phyloP scores from a whole-genome alignment of 208 protist genomes.

The Porcisia deanei region DNA sequence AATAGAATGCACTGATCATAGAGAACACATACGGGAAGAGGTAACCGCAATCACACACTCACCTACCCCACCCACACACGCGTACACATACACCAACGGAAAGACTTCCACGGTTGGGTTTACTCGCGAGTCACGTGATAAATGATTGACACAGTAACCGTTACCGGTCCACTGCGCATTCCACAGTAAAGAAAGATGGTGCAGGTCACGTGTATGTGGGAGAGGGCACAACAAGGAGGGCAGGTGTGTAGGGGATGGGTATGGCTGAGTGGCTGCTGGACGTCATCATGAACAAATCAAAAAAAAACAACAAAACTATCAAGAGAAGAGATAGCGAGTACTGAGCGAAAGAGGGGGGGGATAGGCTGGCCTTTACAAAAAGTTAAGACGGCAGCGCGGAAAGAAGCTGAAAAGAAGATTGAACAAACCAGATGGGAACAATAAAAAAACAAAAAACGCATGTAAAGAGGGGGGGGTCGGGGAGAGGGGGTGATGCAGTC shows the following conservation, averaged over 20 bases:
- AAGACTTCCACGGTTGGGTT: neutral
- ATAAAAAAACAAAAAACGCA: neutral
- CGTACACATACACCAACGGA: neutral
- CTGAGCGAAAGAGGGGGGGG: neutral
- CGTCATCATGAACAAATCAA: conserved; percentile 1
- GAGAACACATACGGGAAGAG: no score
- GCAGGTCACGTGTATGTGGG: neutral
- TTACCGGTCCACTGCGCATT: conserved; percentile 28
- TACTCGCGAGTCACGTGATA: no score
- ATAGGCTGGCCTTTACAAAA: no score
- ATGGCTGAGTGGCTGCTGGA: no score
- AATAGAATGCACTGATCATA: neutral
- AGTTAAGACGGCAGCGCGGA: neutral
- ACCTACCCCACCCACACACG: neutral
- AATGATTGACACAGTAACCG: conserved; percentile 19
- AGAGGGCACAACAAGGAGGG: neutral
- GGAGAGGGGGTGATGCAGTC: neutral
- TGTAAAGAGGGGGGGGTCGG: no score
- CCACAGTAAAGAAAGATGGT: neutral
- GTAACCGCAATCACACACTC: neutral
- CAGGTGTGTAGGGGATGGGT: neutral
- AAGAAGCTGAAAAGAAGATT: neutral
- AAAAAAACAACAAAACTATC: conserved; percentile 1
- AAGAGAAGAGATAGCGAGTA: neutral
- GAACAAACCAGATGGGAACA: neutral